Percentiles rank a stretch among this genome's conserved stretches.
These are phyloP conservation scores for Peronospora belbahrii DNA, from an alignment of 352 stramenopile genomes.

Conservation along the genomic window DNA sequence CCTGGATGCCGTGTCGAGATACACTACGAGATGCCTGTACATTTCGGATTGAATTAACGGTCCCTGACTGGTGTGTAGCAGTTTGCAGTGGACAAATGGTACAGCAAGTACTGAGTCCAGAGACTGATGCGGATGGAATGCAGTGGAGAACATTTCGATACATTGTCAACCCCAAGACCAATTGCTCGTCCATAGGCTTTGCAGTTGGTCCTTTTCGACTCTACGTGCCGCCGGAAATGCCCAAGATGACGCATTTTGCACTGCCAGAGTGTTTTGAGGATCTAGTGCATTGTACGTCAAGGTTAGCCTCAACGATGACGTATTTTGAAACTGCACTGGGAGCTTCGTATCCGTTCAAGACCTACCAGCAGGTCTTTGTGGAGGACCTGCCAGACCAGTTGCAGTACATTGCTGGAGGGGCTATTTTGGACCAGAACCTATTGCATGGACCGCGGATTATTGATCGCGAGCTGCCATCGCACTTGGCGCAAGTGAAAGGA, in stretches of 20 bases:
- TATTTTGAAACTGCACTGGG: conserved; percentile 74
- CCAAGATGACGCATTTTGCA: conserved; percentile 77
- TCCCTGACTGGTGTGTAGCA: conserved; percentile 75
- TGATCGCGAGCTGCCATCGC: conserved; percentile 69
- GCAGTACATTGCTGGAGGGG: conserved; percentile 56
- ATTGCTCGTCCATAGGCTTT: conserved; percentile 74
- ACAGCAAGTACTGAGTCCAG: conserved; percentile 59
- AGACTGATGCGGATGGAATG: conserved; percentile 30
- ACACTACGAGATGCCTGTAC: conserved; percentile 64
- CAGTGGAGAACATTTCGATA: conserved; percentile 70
- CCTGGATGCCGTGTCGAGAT: conserved; percentile 81
- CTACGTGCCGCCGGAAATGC: conserved; percentile 70
- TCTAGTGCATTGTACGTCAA: conserved; percentile 64
- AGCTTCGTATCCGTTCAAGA: conserved; percentile 74
- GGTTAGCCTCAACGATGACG: conserved; percentile 61
- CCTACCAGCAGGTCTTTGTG: conserved; percentile 84
- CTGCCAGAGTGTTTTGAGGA: conserved; percentile 72
- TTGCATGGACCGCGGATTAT: conserved; percentile 75
- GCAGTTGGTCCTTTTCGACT: conserved; percentile 71
- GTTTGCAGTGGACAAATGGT: conserved; percentile 82
- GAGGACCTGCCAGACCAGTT: conserved; percentile 71
- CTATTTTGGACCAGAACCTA: conserved; percentile 72
- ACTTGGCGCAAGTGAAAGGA: conserved; percentile 73
- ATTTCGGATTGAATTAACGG: conserved; percentile 68
- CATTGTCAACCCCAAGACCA: conserved; percentile 74